A percentile compares a stretch with the other conserved stretches of the same genome.
Evolutionary conservation across 2,329 filamentous ascomycete genomes (phyloP).

Genomic region (Aspergillus flavus): DNA sequence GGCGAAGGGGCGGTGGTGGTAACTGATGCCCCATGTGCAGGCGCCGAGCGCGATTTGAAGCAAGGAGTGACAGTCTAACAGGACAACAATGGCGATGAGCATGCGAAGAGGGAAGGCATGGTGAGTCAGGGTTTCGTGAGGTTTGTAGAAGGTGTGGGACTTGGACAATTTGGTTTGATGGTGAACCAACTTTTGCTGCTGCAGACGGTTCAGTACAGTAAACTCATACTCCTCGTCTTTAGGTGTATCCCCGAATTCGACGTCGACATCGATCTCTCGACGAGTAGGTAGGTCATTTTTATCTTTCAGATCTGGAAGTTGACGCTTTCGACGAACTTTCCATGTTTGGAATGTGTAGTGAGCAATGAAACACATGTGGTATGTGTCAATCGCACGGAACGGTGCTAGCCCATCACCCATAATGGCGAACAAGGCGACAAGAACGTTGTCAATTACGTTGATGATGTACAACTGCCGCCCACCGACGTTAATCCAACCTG

Average conservation of each 20-base stretch:
- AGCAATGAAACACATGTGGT: conserved; percentile 82
- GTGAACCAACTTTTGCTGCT: conserved; percentile 71
- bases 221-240: conserved; percentile 56
- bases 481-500: conserved; percentile 79
- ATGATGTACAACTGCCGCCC: conserved; percentile 69
- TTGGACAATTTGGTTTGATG: conserved; percentile 80
- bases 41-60: conserved; percentile 79
- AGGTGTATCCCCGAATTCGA: conserved; percentile 46
- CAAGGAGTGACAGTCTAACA: conserved; percentile 77
- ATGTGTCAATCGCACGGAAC: conserved; percentile 79
- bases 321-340: conserved; percentile 64
- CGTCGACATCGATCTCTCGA: conserved; percentile 46
- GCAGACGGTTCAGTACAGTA: conserved; percentile 64
- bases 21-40: conserved; percentile 77
- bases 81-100: conserved; percentile 74
- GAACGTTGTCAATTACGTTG: conserved; percentile 70
- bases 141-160: conserved; percentile 87
- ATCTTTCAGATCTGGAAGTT: conserved; percentile 64
- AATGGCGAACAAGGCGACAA: conserved; percentile 71
- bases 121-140: conserved; percentile 82
- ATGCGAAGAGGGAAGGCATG: conserved; percentile 74
- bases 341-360: conserved; percentile 70
- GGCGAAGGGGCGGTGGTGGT: conserved; percentile 68
- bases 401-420: conserved; percentile 72
- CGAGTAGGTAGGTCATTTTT: conserved; percentile 67